Evolutionary conservation across 2,329 filamentous ascomycete species (phyloP), one percentile per base, ranked within the genome.

Genomic region (Eurotiales sp.): DNA sequence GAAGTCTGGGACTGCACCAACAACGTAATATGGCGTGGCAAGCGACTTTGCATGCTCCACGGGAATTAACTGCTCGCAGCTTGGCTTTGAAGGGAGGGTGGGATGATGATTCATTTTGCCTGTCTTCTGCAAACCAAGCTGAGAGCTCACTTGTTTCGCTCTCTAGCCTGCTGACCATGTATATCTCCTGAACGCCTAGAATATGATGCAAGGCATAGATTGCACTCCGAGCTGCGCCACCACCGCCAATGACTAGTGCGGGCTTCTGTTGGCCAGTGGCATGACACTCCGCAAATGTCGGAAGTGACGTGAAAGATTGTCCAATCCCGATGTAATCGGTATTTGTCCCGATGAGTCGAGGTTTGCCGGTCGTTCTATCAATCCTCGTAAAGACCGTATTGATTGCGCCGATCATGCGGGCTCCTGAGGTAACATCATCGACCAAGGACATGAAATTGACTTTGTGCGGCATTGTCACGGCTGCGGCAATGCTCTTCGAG

Each of bases 401-500:
- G 4, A 57, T 51, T 6, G 58, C 57, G 5, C 55, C 58, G n/a
- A 60, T 56, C 2, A 29, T 37, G n/a, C 37, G 50, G 4, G 48
- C 52, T 69, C 88, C 85, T 7, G 80, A 76, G 2, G 85, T 88
- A 37, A 90, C 71, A 46, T 83, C 79, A 61, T 90, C 86, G 8
- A 90, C 77, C 57, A 86, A 75, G 0, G 79, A 76, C 30, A 90
- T 78, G 60, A 90, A 87, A 59, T 82, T 77, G 17, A 90, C 80
- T 67, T 90, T 90, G 72, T 88, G 83, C 0, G 87, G 87, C 86
- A 90, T 90, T 14, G 87, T 90, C 25, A 90, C 81, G 2, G 84
- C 80, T 22, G 83, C 79, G 37, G 84, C 83, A 80, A 65, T 60
- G 19, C 12, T 11, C 15, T 40, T 34, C 5, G 51, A 37, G n/a